Percentiles rank a stretch among this genome's conserved stretches.
These are phyloP conservation scores for Phytophthora pini DNA, from an alignment of 352 stramenopile genomes.

Conservation along the genomic window DNA sequence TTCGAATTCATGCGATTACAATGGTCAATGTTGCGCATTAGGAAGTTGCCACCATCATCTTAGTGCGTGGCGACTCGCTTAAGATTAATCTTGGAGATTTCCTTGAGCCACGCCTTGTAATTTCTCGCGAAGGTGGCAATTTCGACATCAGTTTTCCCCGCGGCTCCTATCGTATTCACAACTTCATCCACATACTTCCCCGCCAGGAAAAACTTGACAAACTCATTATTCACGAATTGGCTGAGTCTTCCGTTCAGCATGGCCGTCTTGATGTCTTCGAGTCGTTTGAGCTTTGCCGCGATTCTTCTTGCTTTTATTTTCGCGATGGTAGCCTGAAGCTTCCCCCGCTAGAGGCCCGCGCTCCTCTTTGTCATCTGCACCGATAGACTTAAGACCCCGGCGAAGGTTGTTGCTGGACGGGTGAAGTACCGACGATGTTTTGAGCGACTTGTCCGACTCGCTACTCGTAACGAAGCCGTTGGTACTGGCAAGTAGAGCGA, in stretches of 20 bases:
- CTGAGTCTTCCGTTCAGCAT: neutral
- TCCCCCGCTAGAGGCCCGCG: neutral
- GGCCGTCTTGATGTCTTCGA: neutral
- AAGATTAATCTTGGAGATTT: neutral
- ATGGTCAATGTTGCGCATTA: too few species aligned
- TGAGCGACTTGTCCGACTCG: neutral
- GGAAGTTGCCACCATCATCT: too few species aligned
- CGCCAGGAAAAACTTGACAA: neutral
- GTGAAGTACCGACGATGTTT: neutral
- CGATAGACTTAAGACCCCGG: neutral
- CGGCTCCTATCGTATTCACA: neutral
- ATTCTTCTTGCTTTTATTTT: neutral
- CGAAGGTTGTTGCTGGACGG: neutral
- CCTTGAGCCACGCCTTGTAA: neutral
- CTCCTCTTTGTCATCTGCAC: neutral
- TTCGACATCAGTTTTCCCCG: neutral
- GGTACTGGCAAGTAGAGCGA: too few species aligned
- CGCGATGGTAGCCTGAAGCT: neutral
- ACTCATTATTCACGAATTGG: neutral
- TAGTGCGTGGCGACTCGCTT: too few species aligned
- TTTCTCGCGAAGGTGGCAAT: neutral
- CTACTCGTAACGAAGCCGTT: too few species aligned
- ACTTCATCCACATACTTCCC: neutral
- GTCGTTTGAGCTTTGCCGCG: neutral
- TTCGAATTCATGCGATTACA: too few species aligned